Evolutionary conservation across 805 yeast species (phyloP).

Genomic region (Sungouiozyma intestinalis): DNA sequence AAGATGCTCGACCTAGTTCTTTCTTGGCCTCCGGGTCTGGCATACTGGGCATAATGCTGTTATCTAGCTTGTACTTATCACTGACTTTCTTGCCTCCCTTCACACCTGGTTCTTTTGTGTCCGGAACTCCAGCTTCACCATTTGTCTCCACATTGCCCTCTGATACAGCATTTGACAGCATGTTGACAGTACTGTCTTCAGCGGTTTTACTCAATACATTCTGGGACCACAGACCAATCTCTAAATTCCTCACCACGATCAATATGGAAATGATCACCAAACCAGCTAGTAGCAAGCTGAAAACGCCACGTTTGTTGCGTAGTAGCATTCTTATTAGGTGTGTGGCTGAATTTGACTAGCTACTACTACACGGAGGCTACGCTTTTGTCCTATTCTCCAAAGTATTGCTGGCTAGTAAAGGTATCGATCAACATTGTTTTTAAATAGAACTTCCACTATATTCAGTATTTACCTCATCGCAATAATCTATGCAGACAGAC

Average conservation of each 20-base stretch:
- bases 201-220: constrained; percentile 1
- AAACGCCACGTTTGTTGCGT: constrained; percentile 24
- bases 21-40: constrained; percentile 60
- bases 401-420: too few species aligned
- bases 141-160: neutral
- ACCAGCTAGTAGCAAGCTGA: constrained; percentile 7
- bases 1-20: constrained; percentile 81
- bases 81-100: constrained; percentile 1
- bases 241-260: constrained; percentile 1
- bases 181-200: neutral
- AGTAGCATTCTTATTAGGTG: constrained; percentile 13
- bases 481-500: too few species aligned
- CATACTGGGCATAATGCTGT: constrained; percentile 86
- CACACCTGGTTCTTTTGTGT: too few species aligned
- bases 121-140: too few species aligned
- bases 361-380: too few species aligned
- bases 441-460: too few species aligned
- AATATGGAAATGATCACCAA: neutral
- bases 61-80: neutral
- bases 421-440: too few species aligned
- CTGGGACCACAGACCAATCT: constrained; percentile 3
- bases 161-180: neutral
- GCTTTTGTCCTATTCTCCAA: too few species aligned
- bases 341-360: too few species aligned
- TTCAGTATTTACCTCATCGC: too few species aligned